Evolutionary conservation across 139 green algal species (phyloP).

Genomic region (Chlorella sp.): DNA sequence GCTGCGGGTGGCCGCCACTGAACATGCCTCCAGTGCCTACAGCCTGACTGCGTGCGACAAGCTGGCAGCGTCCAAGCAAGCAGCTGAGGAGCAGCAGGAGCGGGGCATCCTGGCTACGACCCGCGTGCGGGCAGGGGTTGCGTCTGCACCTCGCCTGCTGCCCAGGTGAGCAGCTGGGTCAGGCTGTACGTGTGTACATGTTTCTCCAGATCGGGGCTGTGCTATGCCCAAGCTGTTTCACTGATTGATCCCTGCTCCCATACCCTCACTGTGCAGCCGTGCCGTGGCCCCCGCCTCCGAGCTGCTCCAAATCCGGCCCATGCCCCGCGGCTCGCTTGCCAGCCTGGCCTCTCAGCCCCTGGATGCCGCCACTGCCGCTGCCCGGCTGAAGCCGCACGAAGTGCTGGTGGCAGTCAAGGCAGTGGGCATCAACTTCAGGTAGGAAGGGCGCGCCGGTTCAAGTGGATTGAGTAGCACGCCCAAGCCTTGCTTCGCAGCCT

Average conservation of each 20-base stretch:
- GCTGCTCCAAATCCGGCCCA: constrained; percentile 45
- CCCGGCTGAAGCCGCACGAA: constrained; percentile 7
- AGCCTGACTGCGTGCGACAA: neutral
- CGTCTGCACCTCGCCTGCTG: constrained; percentile 13
- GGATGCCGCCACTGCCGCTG: constrained; percentile 14
- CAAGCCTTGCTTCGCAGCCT: neutral
- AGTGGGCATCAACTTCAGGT: constrained; percentile 69
- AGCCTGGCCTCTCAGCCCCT: constrained; percentile 53
- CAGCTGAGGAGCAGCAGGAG: neutral
- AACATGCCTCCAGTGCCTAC: constrained; percentile 14
- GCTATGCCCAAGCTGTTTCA: no score
- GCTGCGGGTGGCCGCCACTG: constrained; percentile 40
- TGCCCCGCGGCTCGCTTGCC: constrained; percentile 62
- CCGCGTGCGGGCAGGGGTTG: neutral
- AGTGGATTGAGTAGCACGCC: neutral
- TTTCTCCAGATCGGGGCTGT: no score
- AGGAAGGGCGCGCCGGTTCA: neutral
- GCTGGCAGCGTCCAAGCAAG: neutral
- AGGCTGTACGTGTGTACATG: no score
- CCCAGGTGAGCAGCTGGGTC: neutral
- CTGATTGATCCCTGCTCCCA: neutral
- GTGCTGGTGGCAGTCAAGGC: constrained; percentile 55
- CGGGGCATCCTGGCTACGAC: neutral
- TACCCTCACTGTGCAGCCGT: neutral
- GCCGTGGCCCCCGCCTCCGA: constrained; percentile 15